Percentiles rank a stretch among this genome's conserved stretches.
These are phyloP conservation scores for Phytophthora multivora DNA, from an alignment of 352 stramenopile species.

Conservation along the genomic window DNA sequence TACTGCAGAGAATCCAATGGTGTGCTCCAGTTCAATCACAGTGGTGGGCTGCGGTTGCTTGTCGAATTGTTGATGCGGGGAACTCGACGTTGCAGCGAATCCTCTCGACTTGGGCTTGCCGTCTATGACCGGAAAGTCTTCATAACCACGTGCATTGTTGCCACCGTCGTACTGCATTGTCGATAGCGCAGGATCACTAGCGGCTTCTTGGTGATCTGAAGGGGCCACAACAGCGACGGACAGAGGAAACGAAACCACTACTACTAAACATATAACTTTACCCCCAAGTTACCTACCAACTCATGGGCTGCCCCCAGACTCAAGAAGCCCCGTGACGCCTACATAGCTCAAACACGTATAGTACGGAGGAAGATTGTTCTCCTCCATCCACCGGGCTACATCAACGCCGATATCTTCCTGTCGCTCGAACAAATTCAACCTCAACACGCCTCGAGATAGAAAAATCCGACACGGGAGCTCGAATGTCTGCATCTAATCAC, in stretches of 20 bases:
- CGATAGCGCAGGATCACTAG: neutral
- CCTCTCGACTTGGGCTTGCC: slow-evolving; percentile 14
- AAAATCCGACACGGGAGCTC: slow-evolving; percentile 50
- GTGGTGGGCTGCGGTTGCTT: slow-evolving; percentile 13
- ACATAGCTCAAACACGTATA: slow-evolving; percentile 86
- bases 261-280: slow-evolving; percentile 25
- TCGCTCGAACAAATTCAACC: slow-evolving; percentile 61
- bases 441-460: slow-evolving; percentile 52
- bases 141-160: slow-evolving; percentile 27
- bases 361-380: slow-evolving; percentile 59
- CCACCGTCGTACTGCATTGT: slow-evolving; percentile 38
- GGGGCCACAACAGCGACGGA: slow-evolving; percentile 2
- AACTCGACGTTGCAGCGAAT: neutral
- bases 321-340: slow-evolving; percentile 41
- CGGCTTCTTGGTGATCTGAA: slow-evolving; percentile 5
- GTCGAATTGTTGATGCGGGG: slow-evolving; percentile 5
- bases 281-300: slow-evolving; percentile 6
- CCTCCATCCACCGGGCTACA: slow-evolving; percentile 52
- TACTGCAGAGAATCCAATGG: slow-evolving; percentile 90
- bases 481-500: slow-evolving; percentile 59
- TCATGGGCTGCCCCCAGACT: slow-evolving; percentile 9
- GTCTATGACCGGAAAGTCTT: slow-evolving; percentile 15
- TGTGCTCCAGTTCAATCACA: slow-evolving; percentile 91
- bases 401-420: slow-evolving; percentile 62
- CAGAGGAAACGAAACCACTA: slow-evolving; percentile 18